Conservation (phyloP, 2,329 filamentous ascomycete genomes). For the Aspergillus sp. region DNA sequence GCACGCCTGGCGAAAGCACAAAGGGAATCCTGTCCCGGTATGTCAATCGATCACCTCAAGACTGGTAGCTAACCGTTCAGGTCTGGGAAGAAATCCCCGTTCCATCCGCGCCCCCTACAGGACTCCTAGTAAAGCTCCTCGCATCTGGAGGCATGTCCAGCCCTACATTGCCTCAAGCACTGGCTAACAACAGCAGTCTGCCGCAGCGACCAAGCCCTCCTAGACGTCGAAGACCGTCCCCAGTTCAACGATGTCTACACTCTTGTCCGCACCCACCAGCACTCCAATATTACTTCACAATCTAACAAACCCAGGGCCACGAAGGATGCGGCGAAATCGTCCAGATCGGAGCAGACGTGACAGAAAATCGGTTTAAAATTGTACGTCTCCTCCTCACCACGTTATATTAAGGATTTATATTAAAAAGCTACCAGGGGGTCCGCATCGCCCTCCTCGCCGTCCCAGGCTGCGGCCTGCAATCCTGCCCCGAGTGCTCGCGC, state of each 20-base stretch:
- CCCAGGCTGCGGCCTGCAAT: slow-evolving; percentile 27
- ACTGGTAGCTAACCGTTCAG: not conserved
- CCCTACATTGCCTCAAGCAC: not conserved
- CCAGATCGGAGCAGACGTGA: slow-evolving; percentile 6
- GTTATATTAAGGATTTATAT: no score
- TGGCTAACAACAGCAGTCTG: slow-evolving; percentile 5
- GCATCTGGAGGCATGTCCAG: slow-evolving; percentile 8
- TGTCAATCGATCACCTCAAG: not conserved
- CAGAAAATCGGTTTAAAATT: slow-evolving; percentile 2
- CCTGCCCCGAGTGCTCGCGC: slow-evolving; percentile 42
- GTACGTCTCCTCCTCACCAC: not conserved
- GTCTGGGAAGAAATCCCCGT: slow-evolving; percentile 14
- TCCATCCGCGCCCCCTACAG: not conserved
- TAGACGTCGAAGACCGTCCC: slow-evolving; percentile 13
- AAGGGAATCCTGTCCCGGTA: slow-evolving; percentile 10
- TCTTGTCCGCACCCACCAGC: not conserved
- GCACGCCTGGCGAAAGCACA: slow-evolving; percentile 16
- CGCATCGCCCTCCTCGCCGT: slow-evolving; percentile 14
- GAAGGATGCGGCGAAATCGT: slow-evolving; percentile 17
- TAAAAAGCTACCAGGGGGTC: no score
- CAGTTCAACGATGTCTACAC: slow-evolving; percentile 14
- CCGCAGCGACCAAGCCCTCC: slow-evolving; percentile 12
- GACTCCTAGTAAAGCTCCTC: slow-evolving; percentile 11
- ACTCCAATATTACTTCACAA: not conserved
- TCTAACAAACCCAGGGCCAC: slow-evolving; percentile 5